Base-by-base conservation (phyloP, 495 filamentous ascomycete genomes). In the Cairneyella variabilis region DNA sequence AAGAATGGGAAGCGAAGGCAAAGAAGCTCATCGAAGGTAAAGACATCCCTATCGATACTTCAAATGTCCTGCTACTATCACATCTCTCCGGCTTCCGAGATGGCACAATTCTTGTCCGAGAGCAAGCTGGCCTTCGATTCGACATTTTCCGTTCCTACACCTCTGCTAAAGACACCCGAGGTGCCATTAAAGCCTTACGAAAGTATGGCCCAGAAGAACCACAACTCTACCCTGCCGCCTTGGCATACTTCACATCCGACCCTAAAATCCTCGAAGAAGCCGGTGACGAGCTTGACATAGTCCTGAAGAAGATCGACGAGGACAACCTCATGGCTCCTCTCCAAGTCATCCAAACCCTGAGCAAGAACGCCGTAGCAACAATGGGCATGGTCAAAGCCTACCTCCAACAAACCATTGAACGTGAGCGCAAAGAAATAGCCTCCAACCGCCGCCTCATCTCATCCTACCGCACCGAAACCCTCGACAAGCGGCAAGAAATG, bases 121-220 rank as follows among this genome's bases (percentile, higher is more conserved):
- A 98, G 64, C 87, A 96, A 64, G 88, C 95, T 64, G 92, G 93
- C 20, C 76, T 97, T 7, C 81, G 85, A 12, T 91, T 92, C 39
- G 95, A 98, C 66, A 97, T 98, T 52, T 97, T 98, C 73, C 84
- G 93, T 20, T 96, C 93, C 0, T 97, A 96, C 66, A 97, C 92
- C 4, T 85, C 90, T 0, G 91, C 91, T 18, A 90, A 91, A 25
- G 93, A 98, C 62, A 97, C 93, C 1, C 76, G 78, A 8, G 93
- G 93, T 32, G 91, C 92, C 7, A 89, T 97, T 60, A 84, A 84
- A 62, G 93, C 95, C 0, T 72, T 98, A 38, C 79, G 79, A 41
- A 95, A 93, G 67, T 98, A 98, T 64, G 95, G 95, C 0, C 83
- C 86, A 0, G 83, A 92, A 48, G 93, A 97, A 61, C 93, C 95